phyloP scores from a whole-genome alignment of 2,329 filamentous ascomycete species.

The Xylaria sp. region DNA sequence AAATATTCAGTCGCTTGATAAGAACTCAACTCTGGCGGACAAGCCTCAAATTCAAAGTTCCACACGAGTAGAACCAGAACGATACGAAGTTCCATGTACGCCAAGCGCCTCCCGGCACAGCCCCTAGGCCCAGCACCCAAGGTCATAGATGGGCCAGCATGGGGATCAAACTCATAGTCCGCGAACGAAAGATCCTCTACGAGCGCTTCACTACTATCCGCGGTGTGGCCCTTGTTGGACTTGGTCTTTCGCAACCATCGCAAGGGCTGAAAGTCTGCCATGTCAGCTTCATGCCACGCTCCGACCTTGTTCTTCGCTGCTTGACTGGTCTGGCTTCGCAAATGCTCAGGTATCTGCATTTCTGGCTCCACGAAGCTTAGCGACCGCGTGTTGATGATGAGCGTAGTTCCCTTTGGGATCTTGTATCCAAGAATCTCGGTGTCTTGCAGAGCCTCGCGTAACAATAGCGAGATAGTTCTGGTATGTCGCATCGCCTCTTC shows the following conservation, averaged over 20 bases:
- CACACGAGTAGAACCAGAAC: neutral
- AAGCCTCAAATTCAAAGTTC: slow-evolving; percentile 1
- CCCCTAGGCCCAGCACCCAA: neutral
- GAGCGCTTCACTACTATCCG: no score
- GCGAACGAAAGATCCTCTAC: no score
- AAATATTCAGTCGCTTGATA: neutral
- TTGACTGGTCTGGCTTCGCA: neutral
- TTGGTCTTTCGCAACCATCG: neutral
- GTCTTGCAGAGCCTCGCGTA: neutral
- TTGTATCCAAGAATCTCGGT: neutral
- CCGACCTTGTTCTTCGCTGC: neutral
- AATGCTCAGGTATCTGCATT: neutral
- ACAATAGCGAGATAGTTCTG: neutral
- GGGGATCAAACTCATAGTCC: neutral
- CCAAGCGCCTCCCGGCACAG: neutral
- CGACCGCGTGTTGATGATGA: neutral
- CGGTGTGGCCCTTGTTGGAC: neutral
- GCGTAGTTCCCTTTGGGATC: neutral
- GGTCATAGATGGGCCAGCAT: neutral
- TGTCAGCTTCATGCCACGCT: no score
- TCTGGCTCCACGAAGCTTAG: neutral
- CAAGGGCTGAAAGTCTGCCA: neutral
- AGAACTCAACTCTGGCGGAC: neutral
- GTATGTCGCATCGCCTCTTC: neutral
- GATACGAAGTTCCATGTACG: slow-evolving; percentile 5